These are phyloP conservation scores for Solanum gandarillasii DNA, from an alignment of 257 asterid species.

Conservation along the genomic window DNA sequence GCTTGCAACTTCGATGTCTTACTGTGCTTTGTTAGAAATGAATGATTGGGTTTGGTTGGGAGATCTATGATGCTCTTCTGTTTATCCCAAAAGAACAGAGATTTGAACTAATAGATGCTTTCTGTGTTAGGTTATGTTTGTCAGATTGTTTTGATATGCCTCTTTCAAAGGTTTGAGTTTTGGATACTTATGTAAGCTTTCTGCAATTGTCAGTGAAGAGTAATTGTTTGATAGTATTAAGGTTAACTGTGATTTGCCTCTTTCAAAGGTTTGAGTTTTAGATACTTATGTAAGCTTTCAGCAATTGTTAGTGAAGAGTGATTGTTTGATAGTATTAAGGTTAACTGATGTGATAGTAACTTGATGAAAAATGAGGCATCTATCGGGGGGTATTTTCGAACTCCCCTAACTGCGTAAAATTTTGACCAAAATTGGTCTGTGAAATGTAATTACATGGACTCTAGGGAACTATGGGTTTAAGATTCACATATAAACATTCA, in stretches of 20 bases:
- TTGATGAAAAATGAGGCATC: not conserved
- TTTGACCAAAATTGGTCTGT: not conserved
- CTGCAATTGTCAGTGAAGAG: not conserved
- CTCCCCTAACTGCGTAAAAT: not conserved
- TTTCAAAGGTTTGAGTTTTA: not conserved
- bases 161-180: not conserved
- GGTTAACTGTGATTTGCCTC: not conserved
- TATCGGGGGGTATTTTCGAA: not conserved
- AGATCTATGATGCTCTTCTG: not conserved
- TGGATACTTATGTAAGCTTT: not conserved
- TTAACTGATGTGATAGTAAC: not conserved
- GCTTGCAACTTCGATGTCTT: not conserved
- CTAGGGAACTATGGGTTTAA: not conserved
- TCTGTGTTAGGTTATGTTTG: not conserved
- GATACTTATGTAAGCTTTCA: not conserved
- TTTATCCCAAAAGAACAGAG: not conserved
- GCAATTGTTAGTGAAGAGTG: not conserved
- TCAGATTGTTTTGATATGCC: not conserved
- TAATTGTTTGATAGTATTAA: not conserved
- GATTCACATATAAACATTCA: not conserved
- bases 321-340: not conserved
- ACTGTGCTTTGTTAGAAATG: not conserved
- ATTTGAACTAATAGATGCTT: not conserved
- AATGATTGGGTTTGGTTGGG: not conserved
- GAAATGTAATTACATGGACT: not conserved